A percentile compares a stretch with the other conserved stretches of the same genome.
Evolutionary conservation across 305 asterid genomes (phyloP).

Genomic region (Fraxinus nigra): DNA sequence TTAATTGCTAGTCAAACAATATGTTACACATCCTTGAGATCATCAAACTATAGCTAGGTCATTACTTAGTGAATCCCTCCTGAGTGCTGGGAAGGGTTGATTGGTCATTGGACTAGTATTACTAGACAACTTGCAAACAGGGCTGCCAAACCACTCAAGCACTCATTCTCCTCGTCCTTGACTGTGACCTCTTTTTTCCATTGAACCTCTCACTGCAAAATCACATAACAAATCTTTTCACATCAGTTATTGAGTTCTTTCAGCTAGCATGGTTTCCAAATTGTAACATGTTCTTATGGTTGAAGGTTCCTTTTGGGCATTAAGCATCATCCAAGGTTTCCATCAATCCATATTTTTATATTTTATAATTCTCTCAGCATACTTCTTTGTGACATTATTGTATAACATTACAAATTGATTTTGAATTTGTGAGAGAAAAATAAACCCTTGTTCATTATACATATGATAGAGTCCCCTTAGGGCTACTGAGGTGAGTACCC

Average conservation of each 20-base stretch:
- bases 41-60: not conserved
- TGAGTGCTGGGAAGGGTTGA: not conserved
- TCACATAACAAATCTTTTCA: not conserved
- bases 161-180: not conserved
- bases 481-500: too few relatives aligned
- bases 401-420: not conserved
- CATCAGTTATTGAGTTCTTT: not conserved
- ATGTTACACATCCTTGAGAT: not conserved
- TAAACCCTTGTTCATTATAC: not conserved
- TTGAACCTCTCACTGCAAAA: not conserved
- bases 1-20: not conserved
- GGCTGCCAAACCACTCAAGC: not conserved
- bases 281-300: not conserved
- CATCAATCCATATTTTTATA: not conserved
- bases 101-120: not conserved
- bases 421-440: not conserved
- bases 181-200: not conserved
- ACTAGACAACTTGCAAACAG: not conserved
- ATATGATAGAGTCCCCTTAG: not conserved
- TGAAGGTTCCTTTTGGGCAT: not conserved
- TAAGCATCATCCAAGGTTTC: not conserved
- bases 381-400: not conserved
- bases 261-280: not conserved
- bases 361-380: not conserved
- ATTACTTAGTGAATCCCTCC: not conserved